Base-by-base conservation (phyloP, 108 stramenopile genomes). In the Epipyxis sp. region DNA sequence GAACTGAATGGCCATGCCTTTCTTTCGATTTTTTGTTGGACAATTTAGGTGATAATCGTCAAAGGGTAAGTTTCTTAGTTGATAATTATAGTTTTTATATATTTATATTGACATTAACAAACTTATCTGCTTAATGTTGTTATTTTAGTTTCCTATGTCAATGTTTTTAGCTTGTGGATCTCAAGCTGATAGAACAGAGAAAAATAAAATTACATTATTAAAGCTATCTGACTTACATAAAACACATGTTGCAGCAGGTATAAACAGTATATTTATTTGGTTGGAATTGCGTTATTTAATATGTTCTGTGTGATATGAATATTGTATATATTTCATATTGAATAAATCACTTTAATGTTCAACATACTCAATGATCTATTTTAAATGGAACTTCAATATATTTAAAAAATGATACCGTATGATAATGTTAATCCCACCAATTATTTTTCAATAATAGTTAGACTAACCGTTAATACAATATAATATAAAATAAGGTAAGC, bases 1-100 rank as follows among this genome's bases (percentile, higher is more conserved):
- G 89, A 0, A 88, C 93, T 37, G 96, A 97, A 78, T 99, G 95
- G 95, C 98, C 98, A 39, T 90, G 91, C 42, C 86, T 99, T 25
- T 85, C 89, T 44, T 92, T 99, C 76, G 96, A 97, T 81, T 80
- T 99, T 77, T 27, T 97, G 27, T 86, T 86, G 29, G 98, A 99
- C 76, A 78, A 78, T 59, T 80, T 94, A 40, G 98, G 98, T 2
- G 92, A 88, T 27, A 77, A 81, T 54, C 87, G 94, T 20, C 89
- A 89, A 59, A 81, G 91, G 25, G 71, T 74, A 74, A 54, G 71
- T 20, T 10, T 3, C 6, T 39, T 3, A 29, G 3, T 74, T 3
- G 20, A 27, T 74, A 29, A 43, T 39, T 42, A 43, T 13, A 13
- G 40, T 16, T 37, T 6, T 27, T 74, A 6, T 42, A 6, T 74